phyloP scores from a whole-genome alignment of 768 basidiomycete genomes.

The Calocybe gangraenosa region DNA sequence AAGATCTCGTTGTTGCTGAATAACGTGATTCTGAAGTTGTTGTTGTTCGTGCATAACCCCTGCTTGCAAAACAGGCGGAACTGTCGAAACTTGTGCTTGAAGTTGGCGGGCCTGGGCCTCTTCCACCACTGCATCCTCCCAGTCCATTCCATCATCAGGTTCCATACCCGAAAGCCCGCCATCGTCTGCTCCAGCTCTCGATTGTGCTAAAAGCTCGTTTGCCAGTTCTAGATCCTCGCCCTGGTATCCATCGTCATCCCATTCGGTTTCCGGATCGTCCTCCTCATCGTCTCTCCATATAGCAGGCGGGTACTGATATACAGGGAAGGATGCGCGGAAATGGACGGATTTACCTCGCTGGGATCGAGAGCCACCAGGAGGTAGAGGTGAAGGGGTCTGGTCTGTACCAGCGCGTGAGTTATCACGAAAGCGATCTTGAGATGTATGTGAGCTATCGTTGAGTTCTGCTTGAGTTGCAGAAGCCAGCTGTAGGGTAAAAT shows the following conservation, averaged over 20 bases:
- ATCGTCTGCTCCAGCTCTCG: constrained; percentile 24
- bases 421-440: constrained; percentile 51
- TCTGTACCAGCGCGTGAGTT: constrained; percentile 45
- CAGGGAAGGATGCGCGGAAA: constrained; percentile 65
- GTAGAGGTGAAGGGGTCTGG: constrained; percentile 48
- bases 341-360: constrained; percentile 49
- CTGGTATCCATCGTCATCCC: constrained; percentile 66
- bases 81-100: constrained; percentile 17
- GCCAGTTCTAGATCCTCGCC: constrained; percentile 65
- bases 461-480: constrained; percentile 70
- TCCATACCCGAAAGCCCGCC: constrained; percentile 42
- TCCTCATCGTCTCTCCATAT: constrained; percentile 78
- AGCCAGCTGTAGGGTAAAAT: constrained; percentile 48
- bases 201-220: constrained; percentile 43
- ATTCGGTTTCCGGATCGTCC: constrained; percentile 62
- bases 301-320: constrained; percentile 76
- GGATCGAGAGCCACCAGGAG: constrained; percentile 32
- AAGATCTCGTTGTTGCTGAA: constrained; percentile 28
- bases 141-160: constrained; percentile 81
- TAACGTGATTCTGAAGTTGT: constrained; percentile 24
- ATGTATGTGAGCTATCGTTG: constrained; percentile 45
- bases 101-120: constrained; percentile 36
- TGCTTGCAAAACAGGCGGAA: constrained; percentile 34
- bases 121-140: constrained; percentile 72
- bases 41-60: constrained; percentile 28